Evolutionary conservation across 2,329 filamentous ascomycete species (phyloP).

Genomic region (Sporothrix protearum): DNA sequence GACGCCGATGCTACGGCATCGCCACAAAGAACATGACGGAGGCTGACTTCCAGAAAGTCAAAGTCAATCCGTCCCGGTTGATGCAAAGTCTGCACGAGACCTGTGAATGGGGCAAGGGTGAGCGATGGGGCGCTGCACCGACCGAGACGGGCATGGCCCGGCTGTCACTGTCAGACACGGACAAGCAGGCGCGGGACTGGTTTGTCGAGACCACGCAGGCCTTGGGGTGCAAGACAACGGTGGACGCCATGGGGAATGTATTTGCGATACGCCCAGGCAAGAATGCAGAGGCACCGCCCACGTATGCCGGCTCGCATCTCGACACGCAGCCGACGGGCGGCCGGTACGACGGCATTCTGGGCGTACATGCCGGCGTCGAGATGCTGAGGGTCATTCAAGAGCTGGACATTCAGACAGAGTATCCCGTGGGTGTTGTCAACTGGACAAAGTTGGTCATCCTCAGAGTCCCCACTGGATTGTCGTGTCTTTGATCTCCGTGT

Average conservation of each 20-base stretch:
- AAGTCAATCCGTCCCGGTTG: slow-evolving; percentile 23
- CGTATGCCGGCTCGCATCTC: slow-evolving; percentile 67
- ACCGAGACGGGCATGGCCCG: slow-evolving; percentile 76
- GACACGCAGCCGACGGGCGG: slow-evolving; percentile 55
- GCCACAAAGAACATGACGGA: slow-evolving; percentile 22
- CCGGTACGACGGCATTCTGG: slow-evolving; percentile 35
- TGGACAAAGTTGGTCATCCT: slow-evolving; percentile 61
- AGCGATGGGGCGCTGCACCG: slow-evolving; percentile 58
- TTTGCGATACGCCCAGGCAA: slow-evolving; percentile 69
- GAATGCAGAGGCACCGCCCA: slow-evolving; percentile 53
- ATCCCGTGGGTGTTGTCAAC: slow-evolving; percentile 70
- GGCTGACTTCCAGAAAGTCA: slow-evolving; percentile 14
- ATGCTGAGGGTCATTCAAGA: slow-evolving; percentile 66
- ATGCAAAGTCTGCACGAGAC: slow-evolving; percentile 27
- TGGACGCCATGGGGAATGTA: slow-evolving; percentile 79
- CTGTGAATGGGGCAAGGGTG: slow-evolving; percentile 40
- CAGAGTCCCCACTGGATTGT: too few relatives aligned
- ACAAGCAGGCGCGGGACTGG: slow-evolving; percentile 72
- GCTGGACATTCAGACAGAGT: slow-evolving; percentile 63
- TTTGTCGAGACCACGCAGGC: slow-evolving; percentile 61
- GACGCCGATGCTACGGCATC: not conserved
- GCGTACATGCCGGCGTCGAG: slow-evolving; percentile 69
- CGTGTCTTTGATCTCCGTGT: too few relatives aligned
- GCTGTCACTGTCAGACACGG: slow-evolving; percentile 65
- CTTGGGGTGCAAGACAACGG: slow-evolving; percentile 62